Evolutionary conservation across 2,329 filamentous ascomycete genomes (phyloP), one percentile per base, ranked within the genome.

Genomic region (Fusarium kyushuense): DNA sequence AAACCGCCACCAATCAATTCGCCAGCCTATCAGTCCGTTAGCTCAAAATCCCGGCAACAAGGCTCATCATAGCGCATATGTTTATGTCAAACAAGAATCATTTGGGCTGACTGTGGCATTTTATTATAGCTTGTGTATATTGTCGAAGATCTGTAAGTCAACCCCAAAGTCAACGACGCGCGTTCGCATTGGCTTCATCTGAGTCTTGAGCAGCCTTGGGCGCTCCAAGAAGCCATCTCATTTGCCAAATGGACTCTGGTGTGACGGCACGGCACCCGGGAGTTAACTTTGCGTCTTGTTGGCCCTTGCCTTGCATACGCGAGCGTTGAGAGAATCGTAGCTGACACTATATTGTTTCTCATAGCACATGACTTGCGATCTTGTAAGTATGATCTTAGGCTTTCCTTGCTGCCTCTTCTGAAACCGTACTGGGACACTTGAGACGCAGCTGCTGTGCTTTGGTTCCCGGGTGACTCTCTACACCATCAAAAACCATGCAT

Each of bases 311-410:
- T 48, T 65, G 49, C 54, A 59, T 67, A 53, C 53, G 51, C 54
- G 56, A 59, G 36, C 61, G 59, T 58, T 67, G 53, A 60, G 58
- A 59, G 47, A 67, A 56, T 29, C 59, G 61, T 71, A 68, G 71
- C 75, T 76, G 65, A 76, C 74, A 63, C 59, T 52, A 36, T 68
- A 36, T 64, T 67, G 41, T 65, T 67, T 40, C 60, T 64, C 65
- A 58, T 82, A 94, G 91, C 92, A 95, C 87, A 95, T 95, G 92
- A 95, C 92, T 78, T 95, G 92, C 86, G 92, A 95, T 86, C 90
- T 92, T 83, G 92, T 94, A 91, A 85, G 90, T 88, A 54, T 62
- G 57, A 59, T 56, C 46, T 49, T 41, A 36, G 47, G 61, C 38
- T 59, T 36, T 41, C 53, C 46, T 52, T 58, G 49, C 76, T 74